These are phyloP conservation scores for Phytophthora pini DNA, from an alignment of 352 stramenopile species.

Conservation along the genomic window DNA sequence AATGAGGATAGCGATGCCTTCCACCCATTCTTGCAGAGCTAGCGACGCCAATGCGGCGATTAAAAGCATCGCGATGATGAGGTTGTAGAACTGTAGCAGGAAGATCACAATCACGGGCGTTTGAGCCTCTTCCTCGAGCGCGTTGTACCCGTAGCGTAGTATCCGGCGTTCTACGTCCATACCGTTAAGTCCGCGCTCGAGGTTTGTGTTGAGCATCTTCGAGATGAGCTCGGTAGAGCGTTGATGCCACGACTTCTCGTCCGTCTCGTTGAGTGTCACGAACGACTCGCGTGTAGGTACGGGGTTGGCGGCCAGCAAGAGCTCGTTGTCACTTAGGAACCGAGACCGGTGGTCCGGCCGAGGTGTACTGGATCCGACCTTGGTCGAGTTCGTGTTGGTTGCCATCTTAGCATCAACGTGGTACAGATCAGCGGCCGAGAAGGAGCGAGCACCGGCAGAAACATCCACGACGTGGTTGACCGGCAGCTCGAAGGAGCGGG, in stretches of 20 bases:
- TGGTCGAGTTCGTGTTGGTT: conserved; percentile 28
- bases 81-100: conserved; percentile 82
- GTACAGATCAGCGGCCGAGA: conserved; percentile 41
- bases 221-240: conserved; percentile 50
- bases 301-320: conserved; percentile 60
- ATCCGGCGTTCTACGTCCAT: conserved; percentile 52
- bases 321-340: conserved; percentile 70
- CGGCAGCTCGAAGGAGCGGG: conserved; percentile 25
- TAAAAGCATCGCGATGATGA: conserved; percentile 76
- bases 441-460: conserved; percentile 29
- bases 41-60: conserved; percentile 63
- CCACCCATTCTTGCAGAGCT: conserved; percentile 67
- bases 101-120: conserved; percentile 72
- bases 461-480: conserved; percentile 36
- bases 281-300: conserved; percentile 57
- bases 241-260: conserved; percentile 62
- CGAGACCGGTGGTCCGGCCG: conserved; percentile 53
- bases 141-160: conserved; percentile 58
- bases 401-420: conserved; percentile 35
- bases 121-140: conserved; percentile 66
- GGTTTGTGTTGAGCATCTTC: conserved; percentile 61
- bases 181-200: conserved; percentile 51
- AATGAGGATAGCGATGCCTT: conserved; percentile 73
- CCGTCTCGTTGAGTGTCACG: conserved; percentile 55
- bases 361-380: conserved; percentile 14